Base-by-base conservation (phyloP, 2,329 filamentous ascomycete genomes). In the Penicillium aurantiogriseum region DNA sequence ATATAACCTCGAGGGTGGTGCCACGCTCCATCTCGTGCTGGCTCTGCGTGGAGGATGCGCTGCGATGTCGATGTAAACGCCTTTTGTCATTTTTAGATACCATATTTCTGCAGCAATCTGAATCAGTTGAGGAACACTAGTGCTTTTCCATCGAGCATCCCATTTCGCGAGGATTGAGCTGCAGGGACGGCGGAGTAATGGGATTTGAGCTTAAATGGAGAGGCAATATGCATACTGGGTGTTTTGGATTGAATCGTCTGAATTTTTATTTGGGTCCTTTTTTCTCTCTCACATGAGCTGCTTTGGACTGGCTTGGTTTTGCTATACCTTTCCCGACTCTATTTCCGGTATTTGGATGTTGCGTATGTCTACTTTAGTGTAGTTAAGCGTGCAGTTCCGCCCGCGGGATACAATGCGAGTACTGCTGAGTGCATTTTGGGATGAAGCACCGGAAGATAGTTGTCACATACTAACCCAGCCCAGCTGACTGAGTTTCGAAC, bases 1-100 rank as follows among this genome's bases (percentile, higher is more conserved):
- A 69, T 97, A 97, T 76, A 86, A 85, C 63, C 90, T 99, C 61
- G 90, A 94, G 75, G 91, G 91, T 54, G 94, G 94, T 57, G 91
- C 92, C 61, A 99, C 93, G 36, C 83, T 99, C 67, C 94, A 99
- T 83, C 82, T 99, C 72, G 94, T 99, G 51, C 87, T 99, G 65
- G 95, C 94, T 43, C 87, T 99, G 60, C 86, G 94, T 73, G 94
- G 94, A 55, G 93, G 93, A 53, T 67, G 63, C 44, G 54, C 50
- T 25, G 50, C 50, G 29, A 57, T 43, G 53, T 49, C 58, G 10
- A 40, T 60, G 43, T 63, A 61, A 65, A 21, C 36, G 35, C 47
- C 47, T 47, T 58, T 42, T 59, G 38, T 54, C 50, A 52, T 25
- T 47, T 61, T 53, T 63, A 61, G 63, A 58, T 63, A 62, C 56